Conservation (phyloP, 371 early-diverging fungal species). For the Mucor piriformis region DNA sequence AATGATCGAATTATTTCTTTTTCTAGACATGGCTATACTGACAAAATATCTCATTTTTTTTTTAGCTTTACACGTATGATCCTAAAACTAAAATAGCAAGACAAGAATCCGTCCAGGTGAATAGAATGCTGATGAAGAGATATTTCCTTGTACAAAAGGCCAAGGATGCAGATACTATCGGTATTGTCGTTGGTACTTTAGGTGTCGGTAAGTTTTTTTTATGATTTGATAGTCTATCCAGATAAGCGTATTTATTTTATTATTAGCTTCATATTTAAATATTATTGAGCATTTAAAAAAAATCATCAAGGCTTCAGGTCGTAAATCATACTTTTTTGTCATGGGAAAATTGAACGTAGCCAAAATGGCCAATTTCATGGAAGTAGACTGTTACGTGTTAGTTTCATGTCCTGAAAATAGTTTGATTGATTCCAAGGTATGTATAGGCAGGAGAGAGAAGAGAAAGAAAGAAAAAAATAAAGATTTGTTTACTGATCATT, state of each 20-base stretch:
- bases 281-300: constrained; percentile 81
- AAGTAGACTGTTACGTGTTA: constrained; percentile 89
- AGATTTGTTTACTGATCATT: background rate
- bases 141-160: constrained; percentile 88
- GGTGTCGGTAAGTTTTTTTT: constrained; percentile 75
- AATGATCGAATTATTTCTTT: constrained; percentile 1
- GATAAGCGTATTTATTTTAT: background rate
- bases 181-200: constrained; percentile 95
- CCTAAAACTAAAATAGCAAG: constrained; percentile 60
- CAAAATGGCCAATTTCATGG: constrained; percentile 95
- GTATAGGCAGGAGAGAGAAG: background rate
- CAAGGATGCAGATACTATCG: constrained; percentile 90
- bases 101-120: constrained; percentile 67
- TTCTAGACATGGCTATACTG: background rate
- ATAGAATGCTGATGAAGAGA: constrained; percentile 73
- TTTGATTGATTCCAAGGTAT: constrained; percentile 84
- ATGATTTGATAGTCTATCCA: background rate
- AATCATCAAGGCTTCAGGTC: constrained; percentile 72
- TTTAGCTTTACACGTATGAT: constrained; percentile 64
- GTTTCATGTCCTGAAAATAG: constrained; percentile 95
- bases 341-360: constrained; percentile 95
- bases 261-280: constrained; percentile 76
- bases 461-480: background rate
- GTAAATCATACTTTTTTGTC: constrained; percentile 88
- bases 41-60: background rate